Conservation (phyloP, 2,329 filamentous ascomycete species). For the Microsporum ferrugineum region DNA sequence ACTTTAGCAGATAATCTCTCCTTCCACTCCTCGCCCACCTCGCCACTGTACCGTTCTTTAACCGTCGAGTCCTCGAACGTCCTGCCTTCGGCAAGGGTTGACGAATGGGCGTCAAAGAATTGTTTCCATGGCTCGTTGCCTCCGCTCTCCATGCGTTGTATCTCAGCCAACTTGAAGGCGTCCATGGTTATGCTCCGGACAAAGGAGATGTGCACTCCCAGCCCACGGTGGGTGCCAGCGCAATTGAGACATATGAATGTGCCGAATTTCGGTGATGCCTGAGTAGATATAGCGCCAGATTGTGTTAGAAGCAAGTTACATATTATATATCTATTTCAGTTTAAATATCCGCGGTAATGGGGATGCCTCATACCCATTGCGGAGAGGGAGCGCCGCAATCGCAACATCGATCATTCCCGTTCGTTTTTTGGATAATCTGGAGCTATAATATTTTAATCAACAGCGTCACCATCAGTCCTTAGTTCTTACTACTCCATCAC, state of each 20-base stretch:
- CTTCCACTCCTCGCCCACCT: constrained; percentile 91
- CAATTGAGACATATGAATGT: constrained; percentile 98
- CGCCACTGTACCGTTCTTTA: constrained; percentile 77
- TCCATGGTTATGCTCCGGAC: constrained; percentile 98
- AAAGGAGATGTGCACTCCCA: constrained; percentile 97
- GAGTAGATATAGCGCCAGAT: constrained; percentile 2
- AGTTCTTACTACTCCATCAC: not conserved
- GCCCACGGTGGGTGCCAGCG: constrained; percentile 83
- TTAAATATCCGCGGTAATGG: constrained; percentile 5
- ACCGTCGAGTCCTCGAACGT: constrained; percentile 82
- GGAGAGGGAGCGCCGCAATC: constrained; percentile 92
- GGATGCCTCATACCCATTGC: constrained; percentile 64
- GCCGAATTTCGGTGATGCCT: constrained; percentile 85
- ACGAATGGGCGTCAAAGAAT: constrained; percentile 68
- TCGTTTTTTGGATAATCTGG: constrained; percentile 78
- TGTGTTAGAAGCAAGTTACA: not conserved
- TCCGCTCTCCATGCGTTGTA: constrained; percentile 83
- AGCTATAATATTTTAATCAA: constrained; percentile 45
- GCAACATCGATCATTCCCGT: constrained; percentile 81
- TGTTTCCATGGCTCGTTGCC: constrained; percentile 78
- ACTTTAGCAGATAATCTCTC: constrained; percentile 78
- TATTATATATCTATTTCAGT: not conserved
- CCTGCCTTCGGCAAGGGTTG: constrained; percentile 55
- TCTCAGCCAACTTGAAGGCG: constrained; percentile 86
- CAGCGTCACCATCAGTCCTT: not conserved